Base-by-base conservation (phyloP, 306 rosid species). In the Alnus rubra region DNA sequence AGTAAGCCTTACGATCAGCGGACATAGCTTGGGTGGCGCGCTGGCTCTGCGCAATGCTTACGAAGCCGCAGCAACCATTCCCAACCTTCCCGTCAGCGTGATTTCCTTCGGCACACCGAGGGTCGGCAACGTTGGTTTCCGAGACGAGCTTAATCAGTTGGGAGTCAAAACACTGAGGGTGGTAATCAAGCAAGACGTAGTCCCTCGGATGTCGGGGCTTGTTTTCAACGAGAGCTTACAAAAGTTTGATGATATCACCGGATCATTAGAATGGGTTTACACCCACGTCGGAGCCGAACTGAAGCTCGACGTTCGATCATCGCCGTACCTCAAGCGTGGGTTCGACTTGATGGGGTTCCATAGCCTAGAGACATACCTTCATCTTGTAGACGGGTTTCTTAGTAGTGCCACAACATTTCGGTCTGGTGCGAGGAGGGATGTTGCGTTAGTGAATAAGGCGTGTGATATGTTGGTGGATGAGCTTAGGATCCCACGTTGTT, bases 21-120 rank as follows among this genome's bases (percentile, higher is more conserved):
- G 97, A 3, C 97, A 92, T 64, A 92, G 97, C 77, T 77, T 92
- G 18, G 97, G 97, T 0, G 97, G 95, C 8, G 93, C 93, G 5
- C 56, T 92, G 76, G 92, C 95, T 18, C 42, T 86, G 56, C 83
- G 89, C 2, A 89, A 85, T 56, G 97, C 93, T 0, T 85, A 88
- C 49, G 95, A 88, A 70, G 90, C 82, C 7, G 91, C 87, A 5
- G 5, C 48, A 0, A 67, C 79, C 3, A 28, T 86, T 55, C 86
- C 87, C 0, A 69, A 69, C 4, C 74, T 87, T 12, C 87, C 88
- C 28, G 15, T 92, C 2, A 81, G 81, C 69, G 97, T 90, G 13
- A 58, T 92, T 42, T 88, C 97, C 47, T 92, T 92, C 47, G 97
- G 93, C 7, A 90, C 90, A 2, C 97, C 97, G 0, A 80, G 94